Evolutionary conservation across 2,329 filamentous ascomycete species (phyloP), one percentile per base, ranked within the genome.

Genomic region (Neofusicoccum umdonicola): DNA sequence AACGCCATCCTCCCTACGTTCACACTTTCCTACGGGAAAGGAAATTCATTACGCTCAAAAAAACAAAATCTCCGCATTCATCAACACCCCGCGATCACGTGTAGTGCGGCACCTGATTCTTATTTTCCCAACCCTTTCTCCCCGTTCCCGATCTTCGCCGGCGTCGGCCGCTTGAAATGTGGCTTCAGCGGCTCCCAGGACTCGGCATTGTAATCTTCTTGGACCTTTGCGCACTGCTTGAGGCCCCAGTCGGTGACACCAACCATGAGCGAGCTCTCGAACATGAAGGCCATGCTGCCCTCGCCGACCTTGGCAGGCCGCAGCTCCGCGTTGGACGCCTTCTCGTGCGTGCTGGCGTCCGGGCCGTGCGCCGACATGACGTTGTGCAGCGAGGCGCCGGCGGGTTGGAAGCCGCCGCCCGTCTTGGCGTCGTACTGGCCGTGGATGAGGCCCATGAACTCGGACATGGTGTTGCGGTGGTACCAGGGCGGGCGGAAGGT

Each of bases 161-260:
- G 60, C 12, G 60, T 52, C 13, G 60, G 60, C 2, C 60, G 60
- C 52, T 58, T 65, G n/a, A 83, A 84, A 63, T 78, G 79, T 65
- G 80, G 73, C 71, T 81, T 81, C 68, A 84, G 67, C 13, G 78
- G 76, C 69, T 80, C 87, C 92, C 92, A 97, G 74, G 90, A 93
- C 80, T 96, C 90, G 65, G 88, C 86, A 73, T 87, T 93, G 72
- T 95, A 96, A 64, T 85, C 85, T 68, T 87, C 82, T 79, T 91
- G 89, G 45, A 90, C 85, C 77, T 90, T 91, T 71, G 83, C 78
- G 73, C 88, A 94, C 67, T 85, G 85, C 75, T 87, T 89, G 67
- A 91, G 76, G 1, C 88, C 89, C 88, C 88, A 91, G 65, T 89
- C 85, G 1, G 89, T 90, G 34, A 91, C 88, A 1, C 88, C 88